A percentile compares a stretch with the other conserved stretches of the same genome.
phyloP scores from a whole-genome alignment of 2,329 filamentous ascomycete genomes.

The Rachicladosporium sp. region DNA sequence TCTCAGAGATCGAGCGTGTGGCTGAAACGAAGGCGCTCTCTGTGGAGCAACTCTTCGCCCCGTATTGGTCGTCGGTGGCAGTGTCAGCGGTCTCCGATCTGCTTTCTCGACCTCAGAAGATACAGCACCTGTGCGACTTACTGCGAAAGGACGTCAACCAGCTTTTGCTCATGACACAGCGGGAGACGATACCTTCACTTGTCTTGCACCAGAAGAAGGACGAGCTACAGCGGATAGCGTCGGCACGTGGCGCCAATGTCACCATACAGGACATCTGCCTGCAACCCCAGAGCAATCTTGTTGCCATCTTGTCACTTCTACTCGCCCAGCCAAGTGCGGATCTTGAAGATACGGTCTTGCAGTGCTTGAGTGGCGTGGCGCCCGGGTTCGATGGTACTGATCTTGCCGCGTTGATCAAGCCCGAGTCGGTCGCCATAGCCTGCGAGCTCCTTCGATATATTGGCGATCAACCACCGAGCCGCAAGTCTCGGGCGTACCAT shows the following conservation, averaged over 20 bases:
- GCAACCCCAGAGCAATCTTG: constrained; percentile 43
- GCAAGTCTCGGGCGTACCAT: constrained; percentile 30
- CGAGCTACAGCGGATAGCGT: constrained; percentile 68
- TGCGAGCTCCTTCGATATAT: constrained; percentile 73
- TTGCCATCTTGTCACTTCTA: constrained; percentile 46
- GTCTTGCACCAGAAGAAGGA: constrained; percentile 68
- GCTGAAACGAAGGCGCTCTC: constrained; percentile 54
- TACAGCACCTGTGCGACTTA: constrained; percentile 67
- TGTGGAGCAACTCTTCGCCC: constrained; percentile 49
- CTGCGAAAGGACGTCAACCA: constrained; percentile 63
- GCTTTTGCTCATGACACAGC: constrained; percentile 64
- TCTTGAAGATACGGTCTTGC: constrained; percentile 54
- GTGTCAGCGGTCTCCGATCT: constrained; percentile 75
- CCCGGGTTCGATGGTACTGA: constrained; percentile 54
- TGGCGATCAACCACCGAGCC: constrained; percentile 50
- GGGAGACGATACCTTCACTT: constrained; percentile 73
- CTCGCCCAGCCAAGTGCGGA: constrained; percentile 47
- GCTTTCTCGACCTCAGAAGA: constrained; percentile 66
- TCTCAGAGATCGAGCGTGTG: constrained; percentile 66
- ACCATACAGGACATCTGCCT: constrained; percentile 50
- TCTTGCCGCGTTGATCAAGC: constrained; percentile 56
- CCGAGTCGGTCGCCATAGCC: constrained; percentile 62
- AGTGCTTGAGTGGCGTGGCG: constrained; percentile 55
- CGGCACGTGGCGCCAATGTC: constrained; percentile 44
- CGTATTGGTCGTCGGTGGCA: constrained; percentile 80